These are phyloP conservation scores for Leccinum olivaceopallidum DNA, from an alignment of 768 basidiomycete genomes.

Conservation along the genomic window DNA sequence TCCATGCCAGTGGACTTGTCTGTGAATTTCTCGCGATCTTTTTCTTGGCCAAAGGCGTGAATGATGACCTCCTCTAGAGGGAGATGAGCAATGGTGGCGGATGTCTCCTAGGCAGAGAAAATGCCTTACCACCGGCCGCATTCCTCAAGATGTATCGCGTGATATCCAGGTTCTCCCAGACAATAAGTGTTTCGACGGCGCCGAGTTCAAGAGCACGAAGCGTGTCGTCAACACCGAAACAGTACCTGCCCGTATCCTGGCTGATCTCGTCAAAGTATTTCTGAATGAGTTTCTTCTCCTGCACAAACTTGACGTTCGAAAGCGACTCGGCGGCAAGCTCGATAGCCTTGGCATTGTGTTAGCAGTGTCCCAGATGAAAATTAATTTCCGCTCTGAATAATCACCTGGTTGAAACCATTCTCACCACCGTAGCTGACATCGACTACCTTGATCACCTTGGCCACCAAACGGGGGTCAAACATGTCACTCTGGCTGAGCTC, in stretches of 20 bases:
- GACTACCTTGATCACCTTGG: constrained; percentile 97
- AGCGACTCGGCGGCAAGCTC: constrained; percentile 95
- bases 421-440: constrained; percentile 99
- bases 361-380: not conserved
- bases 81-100: not conserved
- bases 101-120: not conserved
- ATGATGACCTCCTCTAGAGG: constrained; percentile 77
- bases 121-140: constrained; percentile 76
- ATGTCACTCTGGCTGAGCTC: constrained; percentile 95
- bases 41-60: constrained; percentile 82
- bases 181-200: constrained; percentile 94
- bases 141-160: constrained; percentile 88
- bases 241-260: constrained; percentile 93
- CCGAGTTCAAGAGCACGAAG: constrained; percentile 96
- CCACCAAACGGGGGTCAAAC: constrained; percentile 85
- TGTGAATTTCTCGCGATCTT: constrained; percentile 91
- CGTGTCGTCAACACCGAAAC: constrained; percentile 97
- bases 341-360: constrained; percentile 64
- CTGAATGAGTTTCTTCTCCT: constrained; percentile 97
- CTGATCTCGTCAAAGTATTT: constrained; percentile 99
- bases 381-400: constrained; percentile 5
- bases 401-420: constrained; percentile 98
- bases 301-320: constrained; percentile 98
- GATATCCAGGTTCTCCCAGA: constrained; percentile 97
- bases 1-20: constrained; percentile 95